These are phyloP conservation scores for Talaromyces sp. DNA, from an alignment of 2,329 filamentous ascomycete species.

Conservation along the genomic window DNA sequence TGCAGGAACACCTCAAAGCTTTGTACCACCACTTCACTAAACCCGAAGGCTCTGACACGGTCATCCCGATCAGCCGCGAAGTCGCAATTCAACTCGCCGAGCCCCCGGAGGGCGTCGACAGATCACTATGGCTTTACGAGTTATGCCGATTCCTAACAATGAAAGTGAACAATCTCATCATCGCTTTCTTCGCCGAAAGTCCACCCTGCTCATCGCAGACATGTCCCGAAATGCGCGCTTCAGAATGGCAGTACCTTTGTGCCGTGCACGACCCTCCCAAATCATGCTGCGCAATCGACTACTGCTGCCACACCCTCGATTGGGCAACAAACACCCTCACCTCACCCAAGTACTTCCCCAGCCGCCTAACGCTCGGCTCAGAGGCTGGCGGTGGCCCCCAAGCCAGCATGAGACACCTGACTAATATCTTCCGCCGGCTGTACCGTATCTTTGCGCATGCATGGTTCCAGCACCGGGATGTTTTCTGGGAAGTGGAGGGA, in stretches of 20 bases:
- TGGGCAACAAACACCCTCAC: slow-evolving; percentile 96
- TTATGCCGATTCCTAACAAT: slow-evolving; percentile 94
- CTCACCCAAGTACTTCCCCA: slow-evolving; percentile 93
- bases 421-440: slow-evolving; percentile 91
- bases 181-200: slow-evolving; percentile 87
- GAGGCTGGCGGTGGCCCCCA: slow-evolving; percentile 46
- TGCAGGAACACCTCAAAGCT: slow-evolving; percentile 95
- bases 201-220: slow-evolving; percentile 87
- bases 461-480: slow-evolving; percentile 94
- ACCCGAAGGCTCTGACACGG: slow-evolving; percentile 59
- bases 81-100: slow-evolving; percentile 76
- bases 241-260: slow-evolving; percentile 98
- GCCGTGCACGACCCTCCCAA: slow-evolving; percentile 97
- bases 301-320: slow-evolving; percentile 97
- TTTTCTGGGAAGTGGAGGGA: slow-evolving; percentile 92
- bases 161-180: slow-evolving; percentile 89
- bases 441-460: slow-evolving; percentile 98
- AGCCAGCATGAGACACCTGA: slow-evolving; percentile 66
- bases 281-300: slow-evolving; percentile 96
- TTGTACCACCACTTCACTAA: slow-evolving; percentile 82
- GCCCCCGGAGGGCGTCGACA: slow-evolving; percentile 79
- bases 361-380: slow-evolving; percentile 67
- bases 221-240: slow-evolving; percentile 97
- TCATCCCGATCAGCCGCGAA: slow-evolving; percentile 72
- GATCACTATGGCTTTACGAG: slow-evolving; percentile 94